These are phyloP conservation scores for Stropharia rugosoannulata DNA, from an alignment of 768 basidiomycete species.

Conservation along the genomic window DNA sequence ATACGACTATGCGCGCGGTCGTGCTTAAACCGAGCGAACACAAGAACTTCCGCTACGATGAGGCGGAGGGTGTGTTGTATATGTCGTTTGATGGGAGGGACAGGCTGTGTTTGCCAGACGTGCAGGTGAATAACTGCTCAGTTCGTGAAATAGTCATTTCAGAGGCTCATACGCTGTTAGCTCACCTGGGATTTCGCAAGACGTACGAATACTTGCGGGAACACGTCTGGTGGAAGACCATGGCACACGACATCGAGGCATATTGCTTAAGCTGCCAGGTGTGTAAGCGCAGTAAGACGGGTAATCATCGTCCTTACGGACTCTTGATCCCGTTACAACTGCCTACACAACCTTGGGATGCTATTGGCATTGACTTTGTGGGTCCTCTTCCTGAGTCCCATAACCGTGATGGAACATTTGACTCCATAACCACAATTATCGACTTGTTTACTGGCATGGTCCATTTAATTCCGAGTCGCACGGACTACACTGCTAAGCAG, in stretches of 20 bases:
- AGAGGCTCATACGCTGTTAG: not conserved
- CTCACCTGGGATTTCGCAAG: not conserved
- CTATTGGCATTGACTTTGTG: not conserved
- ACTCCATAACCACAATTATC: not conserved
- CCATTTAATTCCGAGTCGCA: not conserved
- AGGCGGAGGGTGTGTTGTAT: not conserved
- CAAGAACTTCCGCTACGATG: not conserved
- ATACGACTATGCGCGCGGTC: not conserved
- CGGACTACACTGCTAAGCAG: not conserved
- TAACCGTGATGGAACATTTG: not conserved
- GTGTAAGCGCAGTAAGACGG: not conserved
- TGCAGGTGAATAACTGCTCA: too few species aligned
- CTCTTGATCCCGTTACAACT: not conserved
- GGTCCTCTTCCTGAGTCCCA: not conserved
- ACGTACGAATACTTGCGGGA: too few species aligned
- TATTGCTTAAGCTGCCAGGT: not conserved
- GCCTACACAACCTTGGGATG: not conserved
- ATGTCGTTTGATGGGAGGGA: too few species aligned
- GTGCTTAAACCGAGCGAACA: not conserved
- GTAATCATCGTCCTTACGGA: not conserved
- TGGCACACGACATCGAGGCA: not conserved
- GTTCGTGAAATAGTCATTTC: not conserved
- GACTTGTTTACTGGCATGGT: not conserved
- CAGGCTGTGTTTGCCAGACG: not conserved
- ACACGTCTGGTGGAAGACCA: not conserved